These are phyloP conservation scores for Barnettozyma sucrosica DNA, from an alignment of 805 yeast genomes.

Conservation along the genomic window DNA sequence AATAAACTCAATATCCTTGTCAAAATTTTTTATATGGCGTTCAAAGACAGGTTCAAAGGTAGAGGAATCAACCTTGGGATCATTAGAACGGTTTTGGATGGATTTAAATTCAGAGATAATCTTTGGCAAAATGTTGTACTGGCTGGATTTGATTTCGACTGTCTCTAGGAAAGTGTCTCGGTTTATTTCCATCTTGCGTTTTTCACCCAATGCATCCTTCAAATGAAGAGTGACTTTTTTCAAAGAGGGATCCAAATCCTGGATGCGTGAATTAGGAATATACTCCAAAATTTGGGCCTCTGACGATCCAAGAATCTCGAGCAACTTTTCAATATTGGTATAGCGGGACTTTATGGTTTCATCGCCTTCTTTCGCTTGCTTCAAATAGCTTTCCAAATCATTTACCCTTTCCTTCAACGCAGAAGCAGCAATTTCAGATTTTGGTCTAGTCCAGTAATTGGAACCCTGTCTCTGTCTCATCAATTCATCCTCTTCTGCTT, in stretches of 20 bases:
- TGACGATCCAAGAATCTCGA: constrained; percentile 40
- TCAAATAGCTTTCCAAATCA: constrained; percentile 43
- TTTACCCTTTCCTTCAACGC: constrained; percentile 35
- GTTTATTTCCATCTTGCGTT: constrained; percentile 33
- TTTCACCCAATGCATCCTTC: constrained; percentile 22
- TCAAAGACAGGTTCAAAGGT: constrained; percentile 38
- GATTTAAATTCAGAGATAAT: constrained; percentile 43
- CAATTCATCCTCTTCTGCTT: constrained; percentile 48
- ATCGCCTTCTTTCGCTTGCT: constrained; percentile 61
- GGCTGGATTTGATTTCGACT: constrained; percentile 39
- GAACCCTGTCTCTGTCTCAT: constrained; percentile 49
- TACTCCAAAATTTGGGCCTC: constrained; percentile 23
- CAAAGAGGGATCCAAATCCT: constrained; percentile 30
- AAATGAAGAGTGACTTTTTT: constrained; percentile 32
- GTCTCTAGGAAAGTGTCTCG: constrained; percentile 37
- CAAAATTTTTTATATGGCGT: constrained; percentile 41
- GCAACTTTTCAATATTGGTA: constrained; percentile 38
- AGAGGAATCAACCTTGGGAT: constrained; percentile 22
- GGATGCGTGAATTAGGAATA: constrained; percentile 29
- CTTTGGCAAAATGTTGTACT: constrained; percentile 46
- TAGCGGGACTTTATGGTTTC: constrained; percentile 41
- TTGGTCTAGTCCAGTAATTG: constrained; percentile 45
- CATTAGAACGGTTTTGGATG: constrained; percentile 15
- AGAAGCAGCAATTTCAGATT: constrained; percentile 40
- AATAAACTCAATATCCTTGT: constrained; percentile 43